Base-by-base conservation (phyloP, 2,329 filamentous ascomycete species). In the Chalara sp. region DNA sequence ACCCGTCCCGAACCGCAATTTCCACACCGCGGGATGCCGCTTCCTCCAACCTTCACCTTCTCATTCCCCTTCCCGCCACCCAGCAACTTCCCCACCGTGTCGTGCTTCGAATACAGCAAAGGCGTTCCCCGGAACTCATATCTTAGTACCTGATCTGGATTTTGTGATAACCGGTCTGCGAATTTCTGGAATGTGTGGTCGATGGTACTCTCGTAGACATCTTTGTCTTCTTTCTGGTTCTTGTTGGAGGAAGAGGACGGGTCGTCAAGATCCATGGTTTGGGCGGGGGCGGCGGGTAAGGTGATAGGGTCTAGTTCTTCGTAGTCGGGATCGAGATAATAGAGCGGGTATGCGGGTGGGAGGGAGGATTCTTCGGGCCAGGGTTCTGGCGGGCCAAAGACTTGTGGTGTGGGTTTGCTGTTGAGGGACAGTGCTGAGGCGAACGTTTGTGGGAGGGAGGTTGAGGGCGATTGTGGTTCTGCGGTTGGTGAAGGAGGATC, bases 251-350 rank as follows among this genome's bases (percentile, higher is more conserved):
- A 55, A 21, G 21, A 21, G 7, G 58, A 53, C 1, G 57, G 59
- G 44, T 79, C 75, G 62, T 79, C 74, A 7, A 72, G 70, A 11
- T 74, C 69, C 51, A 78, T 73, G 11, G 72, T 72, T 37, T 71
- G 66, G 53, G 63, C 46, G 73, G 74, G 35, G 76, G 76, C 42
- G 78, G 76, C 32, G 70, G 68, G 0, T 78, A 76, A 2, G 65
- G 73, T 58, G 58, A 82, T 64, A 13, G 68, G 66, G 55, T 89
- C 88, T 30, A 97, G 79, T 4, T 86, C 87, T 68, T 99, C 93
- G 70, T 89, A 95, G 63, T 96, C 92, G 47, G 92, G 92, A 60
- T 97, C 93, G 43, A 92, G 81, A 72, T 89, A 88, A 64, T 86
- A 87, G 32, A 79, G 72, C 1, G 89, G 86, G 68, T 91, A 97